A percentile compares a stretch with the other conserved stretches of the same genome.
phyloP scores from a whole-genome alignment of 805 yeast genomes.

The Pichia paraexigua region DNA sequence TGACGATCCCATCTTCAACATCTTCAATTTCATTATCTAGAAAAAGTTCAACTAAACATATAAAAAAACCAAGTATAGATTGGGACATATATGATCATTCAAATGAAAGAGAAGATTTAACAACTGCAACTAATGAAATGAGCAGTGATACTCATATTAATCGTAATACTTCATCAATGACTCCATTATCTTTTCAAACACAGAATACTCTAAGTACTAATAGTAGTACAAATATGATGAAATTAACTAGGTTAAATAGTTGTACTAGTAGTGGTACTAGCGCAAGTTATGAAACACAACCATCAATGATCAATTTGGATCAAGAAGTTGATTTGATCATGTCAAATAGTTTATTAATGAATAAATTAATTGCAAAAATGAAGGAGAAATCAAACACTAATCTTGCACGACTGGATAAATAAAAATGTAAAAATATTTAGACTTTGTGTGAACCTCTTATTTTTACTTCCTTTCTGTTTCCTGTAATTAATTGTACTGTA shows the following conservation, averaged over 20 bases:
- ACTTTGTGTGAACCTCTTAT: background rate
- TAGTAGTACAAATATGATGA: background rate
- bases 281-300: background rate
- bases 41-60: conserved; percentile 9
- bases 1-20: background rate
- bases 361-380: background rate
- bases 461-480: background rate
- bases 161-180: background rate
- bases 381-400: background rate
- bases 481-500: too few species aligned
- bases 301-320: background rate
- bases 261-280: background rate
- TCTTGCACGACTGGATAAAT: background rate
- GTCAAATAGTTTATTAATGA: background rate
- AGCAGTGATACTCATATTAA: background rate
- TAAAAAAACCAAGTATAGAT: conserved; percentile 14
- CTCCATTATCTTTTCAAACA: background rate
- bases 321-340: background rate
- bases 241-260: background rate
- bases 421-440: background rate
- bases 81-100: conserved; percentile 13
- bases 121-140: background rate
- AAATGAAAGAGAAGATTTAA: background rate
- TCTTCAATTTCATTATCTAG: conserved; percentile 9
- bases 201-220: background rate